Evolutionary conservation across 768 basidiomycete species (phyloP), one percentile per base, ranked within the genome.

Genomic region (Mrakia blollopis): DNA sequence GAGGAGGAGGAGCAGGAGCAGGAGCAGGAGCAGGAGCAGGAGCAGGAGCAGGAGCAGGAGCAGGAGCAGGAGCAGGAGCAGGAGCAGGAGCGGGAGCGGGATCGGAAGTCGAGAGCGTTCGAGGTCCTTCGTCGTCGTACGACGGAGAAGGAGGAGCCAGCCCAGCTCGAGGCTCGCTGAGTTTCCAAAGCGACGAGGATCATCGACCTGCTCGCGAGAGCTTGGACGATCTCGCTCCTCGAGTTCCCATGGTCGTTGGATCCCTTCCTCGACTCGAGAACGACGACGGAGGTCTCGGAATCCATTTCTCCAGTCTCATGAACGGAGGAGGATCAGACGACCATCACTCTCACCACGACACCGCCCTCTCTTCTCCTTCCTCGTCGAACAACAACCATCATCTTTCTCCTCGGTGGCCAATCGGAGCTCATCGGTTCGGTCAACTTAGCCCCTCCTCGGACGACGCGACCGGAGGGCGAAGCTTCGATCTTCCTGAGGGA

Each of bases 181-280:
- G n/a, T 32, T 30, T 70, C 78, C 88, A 90, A 80, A 90, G 90
- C 80, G 91, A 92, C 79, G 88, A 89, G 41, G 72, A 69, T 21
- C 71, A 52, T 32, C 44, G 11, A 44, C 32, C 28, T n/a, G 25
- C 14, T 32, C 50, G 52, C 10, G 32, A 30, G 9, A 72, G 71
- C 54, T 32, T 60, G 25, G 52, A 57, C 23, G 52, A 30, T 57
- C 52, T 23, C 7, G 54, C 14, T 54, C 71, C 47, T 37, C 13
- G n/a, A 10, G 30, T 47, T 37, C 39, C 65, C 10, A n/a, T 68
- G 18, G 39, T 68, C 35, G 18, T 68, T 16, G 50, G 71, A 13
- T 72, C 71, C 8, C 50, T 52, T 1, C 47, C 71, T 72, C 71
- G 71, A 13, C 47, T 52, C 5, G 52, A 72, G 28, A 52, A 72